Base-by-base conservation (phyloP, 768 basidiomycete species). In the Leccinum disarticulatum region DNA sequence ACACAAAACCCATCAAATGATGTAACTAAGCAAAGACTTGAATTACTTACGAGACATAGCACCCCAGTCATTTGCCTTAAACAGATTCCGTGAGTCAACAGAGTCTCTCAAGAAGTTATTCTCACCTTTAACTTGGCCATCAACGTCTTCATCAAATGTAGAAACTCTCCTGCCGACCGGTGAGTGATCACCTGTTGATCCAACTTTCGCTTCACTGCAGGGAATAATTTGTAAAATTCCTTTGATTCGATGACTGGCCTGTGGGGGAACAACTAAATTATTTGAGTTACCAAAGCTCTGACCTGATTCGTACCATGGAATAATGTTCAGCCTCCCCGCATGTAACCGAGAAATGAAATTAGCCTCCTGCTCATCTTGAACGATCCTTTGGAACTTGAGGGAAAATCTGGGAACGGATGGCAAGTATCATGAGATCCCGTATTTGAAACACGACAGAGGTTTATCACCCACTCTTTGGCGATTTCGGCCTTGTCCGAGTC, bases 51-150 rank as follows among this genome's bases (percentile, higher is more conserved):
- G 84, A 51, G 85, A 85, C 53, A 87, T 73, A 0, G 85, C 76
- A 15, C 83, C 83, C 86, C 86, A 87, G 60, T 87, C 86, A 36
- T 85, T 85, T 2, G 82, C 79, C 85, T 86, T 57, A 9, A 50
- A 50, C 2, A 50, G 2, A 2, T 48, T 25, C 17, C 25, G 15
- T 8, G 6, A 46, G 27, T 56, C 7, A 0, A 7, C 15, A 46
- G 19, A 22, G 1, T 17, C 15, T n/a, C 11, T 17, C 3, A 4
- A 55, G 3, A 8, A 15, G 55, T 0, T 1, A 56, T 14, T 33
- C 56, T 59, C 52, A 83, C 86, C 78, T 87, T 87, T 43, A 87
- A 64, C 58, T 87, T 87, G n/a, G 86, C 86, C 86, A 87, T 87
- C 49, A 87, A 61, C 0, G 83, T 83, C 68, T 87, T 87, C 66